Conservation (phyloP, 352 stramenopile genomes). For the Phytopythium kandeliae region DNA sequence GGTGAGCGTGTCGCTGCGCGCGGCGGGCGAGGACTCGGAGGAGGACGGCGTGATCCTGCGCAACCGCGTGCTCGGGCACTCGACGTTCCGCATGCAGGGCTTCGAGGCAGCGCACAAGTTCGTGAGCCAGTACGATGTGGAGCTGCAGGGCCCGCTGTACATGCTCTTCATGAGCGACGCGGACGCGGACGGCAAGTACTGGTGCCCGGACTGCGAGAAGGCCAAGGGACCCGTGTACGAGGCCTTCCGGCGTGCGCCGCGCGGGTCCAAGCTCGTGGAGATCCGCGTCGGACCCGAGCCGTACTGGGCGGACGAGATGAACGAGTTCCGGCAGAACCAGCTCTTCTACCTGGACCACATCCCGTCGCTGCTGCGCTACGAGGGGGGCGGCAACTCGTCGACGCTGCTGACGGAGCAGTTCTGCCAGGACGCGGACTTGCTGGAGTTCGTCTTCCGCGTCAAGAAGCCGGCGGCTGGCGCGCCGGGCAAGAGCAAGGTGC, state of each 20-base stretch:
- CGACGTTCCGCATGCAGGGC: slow-evolving; percentile 56
- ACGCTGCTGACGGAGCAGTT: slow-evolving; percentile 70
- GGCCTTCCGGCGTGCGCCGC: slow-evolving; percentile 57
- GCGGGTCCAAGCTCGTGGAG: slow-evolving; percentile 60
- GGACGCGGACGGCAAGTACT: slow-evolving; percentile 71
- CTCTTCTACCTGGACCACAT: slow-evolving; percentile 82
- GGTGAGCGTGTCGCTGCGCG: slow-evolving; percentile 34
- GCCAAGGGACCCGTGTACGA: slow-evolving; percentile 71
- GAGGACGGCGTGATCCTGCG: slow-evolving; percentile 16
- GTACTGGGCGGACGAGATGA: slow-evolving; percentile 73
- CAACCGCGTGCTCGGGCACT: slow-evolving; percentile 55
- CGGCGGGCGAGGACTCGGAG: slow-evolving; percentile 13
- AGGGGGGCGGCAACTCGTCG: slow-evolving; percentile 66
- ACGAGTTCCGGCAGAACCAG: slow-evolving; percentile 76
- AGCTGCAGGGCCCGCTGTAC: slow-evolving; percentile 55
- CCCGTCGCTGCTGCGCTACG: slow-evolving; percentile 69
- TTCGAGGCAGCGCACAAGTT: slow-evolving; percentile 76
- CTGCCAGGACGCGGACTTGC: slow-evolving; percentile 46
- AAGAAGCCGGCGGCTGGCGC: slow-evolving; percentile 36
- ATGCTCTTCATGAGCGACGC: slow-evolving; percentile 77
- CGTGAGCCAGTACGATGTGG: slow-evolving; percentile 67
- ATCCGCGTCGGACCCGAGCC: slow-evolving; percentile 49
- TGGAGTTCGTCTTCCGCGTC: slow-evolving; percentile 66
- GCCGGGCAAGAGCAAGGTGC: slow-evolving; percentile 53
- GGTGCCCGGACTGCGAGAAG: slow-evolving; percentile 70